These are phyloP conservation scores for Gigaspora rosea DNA, from an alignment of 192 early-diverging fungal species.

Conservation along the genomic window DNA sequence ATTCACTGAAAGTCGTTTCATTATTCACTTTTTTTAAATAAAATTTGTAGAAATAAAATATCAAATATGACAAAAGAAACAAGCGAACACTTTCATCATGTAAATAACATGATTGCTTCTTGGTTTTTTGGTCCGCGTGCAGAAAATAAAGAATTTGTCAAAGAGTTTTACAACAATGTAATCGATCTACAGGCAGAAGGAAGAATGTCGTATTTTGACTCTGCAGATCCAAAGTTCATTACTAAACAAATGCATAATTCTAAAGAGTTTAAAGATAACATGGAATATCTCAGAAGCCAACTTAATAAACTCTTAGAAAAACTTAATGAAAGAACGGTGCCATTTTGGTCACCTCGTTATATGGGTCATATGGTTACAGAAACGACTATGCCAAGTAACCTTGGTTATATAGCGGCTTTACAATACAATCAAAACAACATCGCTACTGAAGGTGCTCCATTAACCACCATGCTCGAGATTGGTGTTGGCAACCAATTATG, in stretches of 20 bases:
- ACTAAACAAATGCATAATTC: neutral
- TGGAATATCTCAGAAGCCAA: neutral
- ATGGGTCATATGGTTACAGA: neutral
- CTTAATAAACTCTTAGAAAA: neutral
- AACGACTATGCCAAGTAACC: neutral
- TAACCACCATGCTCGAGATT: slow-evolving; percentile 6
- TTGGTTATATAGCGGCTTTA: neutral
- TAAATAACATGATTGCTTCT: neutral
- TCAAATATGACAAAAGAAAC: no score
- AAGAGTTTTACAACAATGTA: neutral
- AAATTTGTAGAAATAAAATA: no score
- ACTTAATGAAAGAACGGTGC: neutral
- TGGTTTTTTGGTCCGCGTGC: neutral
- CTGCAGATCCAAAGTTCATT: neutral
- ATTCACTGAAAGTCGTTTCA: no score
- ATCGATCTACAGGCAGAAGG: neutral
- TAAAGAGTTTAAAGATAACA: neutral
- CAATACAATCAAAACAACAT: neutral
- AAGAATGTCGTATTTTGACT: neutral
- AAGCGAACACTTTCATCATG: neutral
- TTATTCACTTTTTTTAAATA: no score
- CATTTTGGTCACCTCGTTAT: slow-evolving; percentile 2
- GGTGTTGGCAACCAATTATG: neutral
- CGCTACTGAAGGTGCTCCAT: neutral
- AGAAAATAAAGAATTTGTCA: neutral